Base-by-base conservation (phyloP, 371 early-diverging fungal species). In the Rhizopus arrhizus region DNA sequence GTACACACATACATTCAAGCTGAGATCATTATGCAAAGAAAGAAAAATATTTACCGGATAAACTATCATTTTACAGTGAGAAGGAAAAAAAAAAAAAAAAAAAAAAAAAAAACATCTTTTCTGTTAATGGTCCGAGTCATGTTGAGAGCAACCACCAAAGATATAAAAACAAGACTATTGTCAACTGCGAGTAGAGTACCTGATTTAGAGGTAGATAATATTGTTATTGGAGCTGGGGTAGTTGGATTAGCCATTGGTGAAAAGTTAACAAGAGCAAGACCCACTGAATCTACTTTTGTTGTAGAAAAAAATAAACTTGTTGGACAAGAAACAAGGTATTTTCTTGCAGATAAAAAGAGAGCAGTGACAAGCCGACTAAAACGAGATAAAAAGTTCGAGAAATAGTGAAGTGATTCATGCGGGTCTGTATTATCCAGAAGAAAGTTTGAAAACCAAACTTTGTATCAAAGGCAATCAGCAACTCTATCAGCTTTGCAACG, bases 341-440 rank as follows among this genome's bases (percentile, higher is more conserved):
- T 22, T 22, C 22, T 22, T 22, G 22, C 80, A 72, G 32, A 42
- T 43, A 31, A 13, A 11, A 56, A 43, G 5, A 7, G n/a, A 5
- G 36, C 13, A 12, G 13, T 3, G 16, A 38, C 16, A 3, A 11
- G 6, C 35, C 3, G 13, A 29, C 12, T 16, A 22, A 40, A 29
- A 45, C 13, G 28, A 6, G 15, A 15, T 22, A 16, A 28, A 53
- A 58, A 89, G 92, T 65, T 88, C 95, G n/a, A 77, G 95, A 16
- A 95, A 95, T 78, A 92, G 92, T 61, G 92, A 94, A 63, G 94
- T 95, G 10, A 95, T 95, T 64, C 95, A 95, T 65, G 94, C 92
- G 7, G 95, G 95, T 0, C 76, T 95, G 8, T 94, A 95, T 74
- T 95, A 95, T 54, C 92, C 94, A 3, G 62, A 61, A 10, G 75